phyloP scores from a whole-genome alignment of 495 filamentous ascomycete species.

The Hapsidospora chrysogenum region DNA sequence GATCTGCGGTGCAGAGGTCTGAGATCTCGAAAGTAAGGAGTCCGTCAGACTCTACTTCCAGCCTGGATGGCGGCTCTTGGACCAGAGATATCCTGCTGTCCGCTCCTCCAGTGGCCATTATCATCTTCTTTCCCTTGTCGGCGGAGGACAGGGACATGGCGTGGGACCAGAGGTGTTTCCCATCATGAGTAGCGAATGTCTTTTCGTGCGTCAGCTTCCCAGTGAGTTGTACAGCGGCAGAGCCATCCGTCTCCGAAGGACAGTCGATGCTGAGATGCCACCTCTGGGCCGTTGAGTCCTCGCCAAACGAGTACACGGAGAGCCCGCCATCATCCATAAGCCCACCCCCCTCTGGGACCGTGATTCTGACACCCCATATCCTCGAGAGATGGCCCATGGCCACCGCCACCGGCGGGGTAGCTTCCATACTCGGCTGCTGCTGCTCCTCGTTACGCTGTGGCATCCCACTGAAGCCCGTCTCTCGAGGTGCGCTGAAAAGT shows the following conservation, averaged over 20 bases:
- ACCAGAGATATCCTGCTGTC: constrained; percentile 47
- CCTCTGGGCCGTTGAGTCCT: constrained; percentile 55
- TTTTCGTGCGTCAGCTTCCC: constrained; percentile 30
- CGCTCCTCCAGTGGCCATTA: constrained; percentile 69
- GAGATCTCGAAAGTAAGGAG: neutral
- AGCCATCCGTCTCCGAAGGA: neutral
- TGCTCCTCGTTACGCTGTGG: constrained; percentile 9
- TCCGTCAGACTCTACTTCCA: no score
- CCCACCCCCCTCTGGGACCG: no score
- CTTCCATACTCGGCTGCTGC: constrained; percentile 6
- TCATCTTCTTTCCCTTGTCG: constrained; percentile 10
- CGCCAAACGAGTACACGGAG: constrained; percentile 55
- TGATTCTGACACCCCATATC: constrained; percentile 79
- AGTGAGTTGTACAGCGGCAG: neutral
- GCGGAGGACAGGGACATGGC: constrained; percentile 20
- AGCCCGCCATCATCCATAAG: constrained; percentile 10
- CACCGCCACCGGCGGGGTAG: constrained; percentile 34
- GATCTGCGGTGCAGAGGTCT: neutral
- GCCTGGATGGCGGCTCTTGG: neutral
- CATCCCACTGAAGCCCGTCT: constrained; percentile 31
- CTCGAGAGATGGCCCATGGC: constrained; percentile 75
- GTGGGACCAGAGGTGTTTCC: constrained; percentile 85
- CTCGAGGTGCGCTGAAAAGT: constrained; percentile 15
- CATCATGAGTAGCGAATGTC: constrained; percentile 46
- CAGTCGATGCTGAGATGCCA: constrained; percentile 37